Evolutionary conservation across 805 yeast genomes (phyloP).

Genomic region (Ogataea salicorniae): DNA sequence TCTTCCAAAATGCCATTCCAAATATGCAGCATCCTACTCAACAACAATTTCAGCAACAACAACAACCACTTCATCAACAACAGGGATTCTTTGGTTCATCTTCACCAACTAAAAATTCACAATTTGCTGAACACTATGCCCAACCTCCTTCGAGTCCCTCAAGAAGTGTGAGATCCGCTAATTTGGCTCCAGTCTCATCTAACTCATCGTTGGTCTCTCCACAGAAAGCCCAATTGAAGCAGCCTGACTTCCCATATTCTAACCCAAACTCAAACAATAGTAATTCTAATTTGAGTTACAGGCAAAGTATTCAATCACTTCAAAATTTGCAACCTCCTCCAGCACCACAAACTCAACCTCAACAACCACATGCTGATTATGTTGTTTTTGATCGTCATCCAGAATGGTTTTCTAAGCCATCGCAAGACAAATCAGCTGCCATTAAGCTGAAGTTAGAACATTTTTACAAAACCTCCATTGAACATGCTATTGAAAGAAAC

Average conservation of each 20-base stretch:
- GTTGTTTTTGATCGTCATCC: conserved; percentile 82
- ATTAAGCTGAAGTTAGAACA: conserved; percentile 78
- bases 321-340: conserved; percentile 15
- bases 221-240: conserved; percentile 15
- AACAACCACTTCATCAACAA: conserved; percentile 11
- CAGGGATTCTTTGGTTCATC: conserved; percentile 18
- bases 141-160: conserved; percentile 34
- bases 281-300: conserved; percentile 21
- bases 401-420: conserved; percentile 59
- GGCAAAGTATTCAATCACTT: conserved; percentile 8
- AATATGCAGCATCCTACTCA: conserved; percentile 1
- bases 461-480: conserved; percentile 77
- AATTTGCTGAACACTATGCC: conserved; percentile 16
- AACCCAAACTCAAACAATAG: conserved; percentile 25
- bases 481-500: conserved; percentile 92
- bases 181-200: conserved; percentile 28
- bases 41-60: conserved; percentile 20
- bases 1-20: too few species aligned
- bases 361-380: conserved; percentile 35
- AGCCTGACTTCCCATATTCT: conserved; percentile 17
- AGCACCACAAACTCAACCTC: conserved; percentile 8
- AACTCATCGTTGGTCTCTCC: conserved; percentile 27
- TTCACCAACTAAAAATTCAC: conserved; percentile 22
- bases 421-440: conserved; percentile 83
- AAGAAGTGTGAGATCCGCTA: conserved; percentile 27